Percentiles rank a stretch among this genome's conserved stretches.
phyloP scores from a whole-genome alignment of 768 basidiomycete species.

The Tylopilus felleus region DNA sequence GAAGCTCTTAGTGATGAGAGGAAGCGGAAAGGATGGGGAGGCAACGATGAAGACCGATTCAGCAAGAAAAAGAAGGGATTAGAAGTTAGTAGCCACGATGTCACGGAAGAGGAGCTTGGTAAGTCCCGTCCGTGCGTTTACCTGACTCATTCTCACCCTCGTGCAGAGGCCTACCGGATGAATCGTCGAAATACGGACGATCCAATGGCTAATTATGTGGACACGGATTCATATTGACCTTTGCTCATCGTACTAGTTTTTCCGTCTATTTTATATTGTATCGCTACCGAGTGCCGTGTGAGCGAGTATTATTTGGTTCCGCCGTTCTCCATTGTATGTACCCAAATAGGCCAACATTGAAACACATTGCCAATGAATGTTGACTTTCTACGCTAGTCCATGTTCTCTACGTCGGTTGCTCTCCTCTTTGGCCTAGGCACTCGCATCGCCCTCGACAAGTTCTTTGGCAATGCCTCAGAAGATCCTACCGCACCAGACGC shows the following conservation, averaged over 20 bases:
- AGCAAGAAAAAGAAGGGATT: constrained; percentile 59
- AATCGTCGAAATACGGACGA: constrained; percentile 68
- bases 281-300: not conserved
- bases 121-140: constrained; percentile 25
- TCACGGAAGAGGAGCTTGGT: constrained; percentile 88
- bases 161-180: constrained; percentile 89
- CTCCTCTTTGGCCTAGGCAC: constrained; percentile 73
- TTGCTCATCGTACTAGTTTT: not conserved
- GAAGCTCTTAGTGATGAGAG: constrained; percentile 74
- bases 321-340: constrained; percentile 7
- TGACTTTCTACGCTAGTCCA: constrained; percentile 28
- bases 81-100: constrained; percentile 62
- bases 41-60: constrained; percentile 49
- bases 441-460: constrained; percentile 62
- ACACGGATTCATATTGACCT: constrained; percentile 33
- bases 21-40: constrained; percentile 67
- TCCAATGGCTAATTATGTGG: constrained; percentile 92
- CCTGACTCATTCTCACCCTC: not conserved
- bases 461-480: constrained; percentile 40
- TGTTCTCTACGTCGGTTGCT: constrained; percentile 59
- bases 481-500: constrained; percentile 32
- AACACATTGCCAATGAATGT: constrained; percentile 10
- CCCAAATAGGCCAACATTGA: constrained; percentile 22
- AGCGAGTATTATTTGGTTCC: constrained; percentile 6
- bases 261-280: not conserved